A percentile compares a stretch with the other conserved stretches of the same genome.
Evolutionary conservation across 495 filamentous ascomycete species (phyloP).

Genomic region (Cryomyces minteri): DNA sequence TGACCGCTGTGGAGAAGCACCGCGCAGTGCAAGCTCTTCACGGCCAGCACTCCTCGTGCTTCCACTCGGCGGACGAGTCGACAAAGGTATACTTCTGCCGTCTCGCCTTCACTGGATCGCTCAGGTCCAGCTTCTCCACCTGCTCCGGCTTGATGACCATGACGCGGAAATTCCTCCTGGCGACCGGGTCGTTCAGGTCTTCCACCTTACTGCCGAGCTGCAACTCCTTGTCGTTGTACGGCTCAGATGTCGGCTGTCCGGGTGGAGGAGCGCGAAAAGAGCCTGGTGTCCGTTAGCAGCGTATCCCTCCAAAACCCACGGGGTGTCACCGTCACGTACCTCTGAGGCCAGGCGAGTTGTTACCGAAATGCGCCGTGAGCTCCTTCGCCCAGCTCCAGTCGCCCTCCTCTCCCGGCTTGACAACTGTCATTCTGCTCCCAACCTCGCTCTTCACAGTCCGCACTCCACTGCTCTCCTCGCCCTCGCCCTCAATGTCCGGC

Average conservation of each 20-base stretch:
- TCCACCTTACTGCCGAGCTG: slow-evolving; percentile 47
- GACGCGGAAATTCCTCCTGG: slow-evolving; percentile 67
- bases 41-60: slow-evolving; percentile 67
- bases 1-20: too few species aligned
- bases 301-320: background rate
- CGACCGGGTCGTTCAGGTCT: slow-evolving; percentile 47
- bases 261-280: slow-evolving; percentile 65
- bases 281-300: slow-evolving; percentile 17
- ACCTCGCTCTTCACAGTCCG: slow-evolving; percentile 30
- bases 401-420: slow-evolving; percentile 11
- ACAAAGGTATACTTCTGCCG: slow-evolving; percentile 49
- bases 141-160: slow-evolving; percentile 65
- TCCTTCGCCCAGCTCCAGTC: slow-evolving; percentile 46
- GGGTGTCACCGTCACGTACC: slow-evolving; percentile 13
- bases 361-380: slow-evolving; percentile 73
- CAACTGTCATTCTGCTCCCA: slow-evolving; percentile 21
- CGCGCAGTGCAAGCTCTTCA: slow-evolving; percentile 1
- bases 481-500: slow-evolving; percentile 30
- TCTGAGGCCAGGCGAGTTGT: slow-evolving; percentile 47
- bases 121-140: slow-evolving; percentile 61
- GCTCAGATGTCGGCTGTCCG: slow-evolving; percentile 35
- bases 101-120: slow-evolving; percentile 39
- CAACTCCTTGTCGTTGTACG: slow-evolving; percentile 30
- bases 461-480: slow-evolving; percentile 24
- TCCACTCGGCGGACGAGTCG: slow-evolving; percentile 41